Base-by-base conservation (phyloP, 805 yeast species). In the Komagataella pseudopastoris region DNA sequence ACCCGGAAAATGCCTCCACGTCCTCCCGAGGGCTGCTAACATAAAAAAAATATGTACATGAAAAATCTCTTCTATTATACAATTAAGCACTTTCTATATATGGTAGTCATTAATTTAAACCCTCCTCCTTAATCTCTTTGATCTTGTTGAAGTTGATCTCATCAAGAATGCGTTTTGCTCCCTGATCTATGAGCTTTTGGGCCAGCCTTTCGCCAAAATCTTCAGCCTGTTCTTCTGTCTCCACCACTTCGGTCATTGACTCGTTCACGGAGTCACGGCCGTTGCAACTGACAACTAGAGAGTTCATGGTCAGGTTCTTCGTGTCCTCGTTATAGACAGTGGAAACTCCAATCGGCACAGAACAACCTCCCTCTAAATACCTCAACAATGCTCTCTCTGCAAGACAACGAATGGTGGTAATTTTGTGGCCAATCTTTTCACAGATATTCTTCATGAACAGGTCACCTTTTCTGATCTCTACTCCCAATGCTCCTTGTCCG, bases 401-500 rank as follows among this genome's bases (percentile, higher is more conserved):
- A 6, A 80, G 66, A 66, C 98, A 90, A 58, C 95, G 76, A 54
- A 81, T 68, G 1, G 89, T 77, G 3, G 95, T 75, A 5, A 78
- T 74, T 46, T 69, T 64, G 64, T 89, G 83, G 58, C 82, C 83
- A 54, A 91, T 78, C 52, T 77, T 72, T 16, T 74, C 65, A 58
- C 95, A 76, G 17, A 90, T 72, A 51, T 74, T 66, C 58, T 70
- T 70, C 67, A 86, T 77, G 49, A 71, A 69, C 5, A 65, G 60
- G 65, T 93, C 96, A 53, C 75, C 77, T 53, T 75, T 75, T 59
- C 95, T 77, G 57, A 91, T 87, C 69, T 93, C 99, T 23, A 93
- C 71, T 17, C 98, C 99, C 47, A 93, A 68, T 0, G 98, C 98
- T 56, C 99, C 99, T 70, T 93, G 99, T n/a, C 99, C 99, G 48